Percentiles rank a stretch among this genome's conserved stretches.
These are phyloP conservation scores for Verticillium longisporum DNA, from an alignment of 2,329 filamentous ascomycete species.

Conservation along the genomic window DNA sequence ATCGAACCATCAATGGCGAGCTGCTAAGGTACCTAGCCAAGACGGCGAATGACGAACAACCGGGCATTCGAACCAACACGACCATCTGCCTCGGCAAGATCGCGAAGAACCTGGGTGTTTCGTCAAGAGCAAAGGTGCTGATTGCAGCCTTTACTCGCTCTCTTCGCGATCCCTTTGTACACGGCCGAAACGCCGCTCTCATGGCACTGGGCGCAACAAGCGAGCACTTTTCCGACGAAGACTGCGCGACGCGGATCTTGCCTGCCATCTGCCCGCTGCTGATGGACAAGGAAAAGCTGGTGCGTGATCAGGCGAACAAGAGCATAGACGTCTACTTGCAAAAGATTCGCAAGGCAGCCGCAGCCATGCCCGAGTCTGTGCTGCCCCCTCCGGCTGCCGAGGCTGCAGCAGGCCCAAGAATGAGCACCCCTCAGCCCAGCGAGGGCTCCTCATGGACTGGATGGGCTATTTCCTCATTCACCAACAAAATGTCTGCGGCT, in stretches of 20 bases:
- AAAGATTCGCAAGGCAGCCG: slow-evolving; percentile 71
- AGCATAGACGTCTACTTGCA: slow-evolving; percentile 81
- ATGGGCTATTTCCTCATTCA: slow-evolving; percentile 98
- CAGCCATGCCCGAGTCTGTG: slow-evolving; percentile 71
- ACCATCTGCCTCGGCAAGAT: slow-evolving; percentile 97
- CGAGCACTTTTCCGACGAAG: slow-evolving; percentile 83
- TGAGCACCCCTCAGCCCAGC: slow-evolving; percentile 66
- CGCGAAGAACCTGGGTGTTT: slow-evolving; percentile 73
- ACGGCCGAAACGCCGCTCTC: slow-evolving; percentile 83
- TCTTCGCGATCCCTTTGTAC: slow-evolving; percentile 87
- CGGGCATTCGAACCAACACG: slow-evolving; percentile 94
- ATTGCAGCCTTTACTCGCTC: slow-evolving; percentile 88
- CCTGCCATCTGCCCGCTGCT: slow-evolving; percentile 78
- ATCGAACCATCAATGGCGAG: slow-evolving; percentile 89
- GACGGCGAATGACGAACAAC: slow-evolving; percentile 95
- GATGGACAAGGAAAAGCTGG: slow-evolving; percentile 91
- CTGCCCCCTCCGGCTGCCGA: slow-evolving; percentile 58
- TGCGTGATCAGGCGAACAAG: slow-evolving; percentile 87
- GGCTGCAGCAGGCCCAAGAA: slow-evolving; percentile 55
- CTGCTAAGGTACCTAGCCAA: slow-evolving; percentile 86
- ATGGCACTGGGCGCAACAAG: slow-evolving; percentile 79
- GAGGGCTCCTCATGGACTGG: slow-evolving; percentile 72
- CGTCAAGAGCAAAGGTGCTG: slow-evolving; percentile 81
- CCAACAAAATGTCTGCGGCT: slow-evolving; percentile 81
- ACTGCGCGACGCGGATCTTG: slow-evolving; percentile 76